Base-by-base conservation (phyloP, 228 moss, liverwort and hornwort species). In the Sphagnum magellanicum region DNA sequence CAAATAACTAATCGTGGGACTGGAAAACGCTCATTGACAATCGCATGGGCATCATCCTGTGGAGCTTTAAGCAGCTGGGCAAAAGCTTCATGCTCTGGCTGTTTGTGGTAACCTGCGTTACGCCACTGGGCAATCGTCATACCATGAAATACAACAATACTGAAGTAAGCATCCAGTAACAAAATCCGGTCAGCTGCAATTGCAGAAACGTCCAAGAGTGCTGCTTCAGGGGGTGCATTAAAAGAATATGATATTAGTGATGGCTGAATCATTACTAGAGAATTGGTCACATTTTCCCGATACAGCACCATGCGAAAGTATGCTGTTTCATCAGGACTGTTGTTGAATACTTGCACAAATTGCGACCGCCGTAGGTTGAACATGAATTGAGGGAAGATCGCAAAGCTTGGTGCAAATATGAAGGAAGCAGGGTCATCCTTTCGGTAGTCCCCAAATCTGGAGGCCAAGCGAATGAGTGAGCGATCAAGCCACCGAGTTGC, bases 241-340 rank as follows among this genome's bases (percentile, higher is more conserved):
- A 98, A 93, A 48, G 93, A 85, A 75, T 91, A 98, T 4, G 97
- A 89, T 63, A 93, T 59, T 12, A 98, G 84, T 15, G 97, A 98
- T 53, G 97, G 97, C 74, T 98, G 97, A 71, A 98, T 91, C 97
- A 98, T 98, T 66, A 98, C 97, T 73, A 98, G 75, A n/a, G 97
- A 93, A 68, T 98, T 98, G 16, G 85, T 88, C 16, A 93, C 90
- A 50, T 90, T 98, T 74, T 98, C 97, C 75, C 97, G 75, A 77
- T 84, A 84, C 65, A 98, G 74, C 49, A 93, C 97, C 93, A 92
- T 98, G 72, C 97, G 97, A 61, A 93, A 98, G 79, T 98, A 98
- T 1, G 97, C 97, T 16, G 93, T 98, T 85, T 98, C 97, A 63
- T 98, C 97, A 60, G 97, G 97, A 73, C 97, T 98, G 87, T 98